Base-by-base conservation (phyloP, 495 filamentous ascomycete genomes). In the Trichocladium antarcticum region DNA sequence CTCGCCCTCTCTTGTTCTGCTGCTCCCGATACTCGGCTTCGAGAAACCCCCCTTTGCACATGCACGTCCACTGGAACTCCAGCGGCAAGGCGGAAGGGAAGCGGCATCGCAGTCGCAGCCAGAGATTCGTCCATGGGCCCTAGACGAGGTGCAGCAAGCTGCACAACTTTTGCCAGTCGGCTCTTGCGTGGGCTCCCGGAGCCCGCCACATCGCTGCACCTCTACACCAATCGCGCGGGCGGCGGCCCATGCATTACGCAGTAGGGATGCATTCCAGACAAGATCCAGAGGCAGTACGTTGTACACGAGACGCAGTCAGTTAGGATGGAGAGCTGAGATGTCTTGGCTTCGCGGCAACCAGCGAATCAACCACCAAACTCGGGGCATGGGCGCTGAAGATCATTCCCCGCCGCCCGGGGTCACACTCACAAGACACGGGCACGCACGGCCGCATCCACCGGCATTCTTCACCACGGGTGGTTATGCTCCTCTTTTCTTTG, bases 291-390 rank as follows among this genome's bases (percentile, higher is more conserved):
- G 6, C 22, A 19, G 5, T 19, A 1, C 19, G 14, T 1, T 24
- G 21, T 15, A 5, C 15, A 3, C 37, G 17, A 10, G 9, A 22
- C 5, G 6, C 17, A 17, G 16, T n/a, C n/a, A n/a, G 3, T 5
- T 15, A 19, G 5, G 31, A 24, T 29, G 37, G 45, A 7, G 9
- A 39, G 38, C 47, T 44, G 53, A 39, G 36, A 22, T 44, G 35
- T 12, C 51, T 49, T 48, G 51, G 46, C 47, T 50, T 21, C 42
- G 45, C 53, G 37, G 47, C 47, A 50, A 55, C 43, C 53, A 55
- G 50, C 53, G 50, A 50, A 51, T 51, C 53, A 51, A 43, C 24
- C 40, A 27, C 40, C 40, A 40, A 27, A 40, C 15, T 36, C 35
- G 11, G 50, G 7, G 17, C 22, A 19, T 20, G 16, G 40, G 43